Evolutionary conservation across 345 rosid genomes (phyloP).

Genomic region (Carallia pectinifolia): DNA sequence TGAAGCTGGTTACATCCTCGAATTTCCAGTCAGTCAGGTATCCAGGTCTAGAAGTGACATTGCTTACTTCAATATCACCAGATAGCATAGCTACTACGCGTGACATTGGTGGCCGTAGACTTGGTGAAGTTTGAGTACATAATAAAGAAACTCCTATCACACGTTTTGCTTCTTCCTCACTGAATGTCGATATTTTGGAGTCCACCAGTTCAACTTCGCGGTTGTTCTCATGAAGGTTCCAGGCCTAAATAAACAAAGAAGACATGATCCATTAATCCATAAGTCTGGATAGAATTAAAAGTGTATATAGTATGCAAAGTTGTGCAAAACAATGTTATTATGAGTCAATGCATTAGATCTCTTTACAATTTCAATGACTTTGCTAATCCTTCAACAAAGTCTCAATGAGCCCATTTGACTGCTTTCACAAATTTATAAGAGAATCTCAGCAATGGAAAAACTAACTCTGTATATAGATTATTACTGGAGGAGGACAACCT

Average conservation of each 20-base stretch:
- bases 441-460: too few relatives aligned
- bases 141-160: slow-evolving; percentile 54
- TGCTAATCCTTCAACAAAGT: too few relatives aligned
- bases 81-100: slow-evolving; percentile 64
- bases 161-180: slow-evolving; percentile 46
- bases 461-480: too few relatives aligned
- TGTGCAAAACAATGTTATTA: too few relatives aligned
- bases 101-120: slow-evolving; percentile 59
- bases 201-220: slow-evolving; percentile 44
- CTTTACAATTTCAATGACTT: too few relatives aligned
- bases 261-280: not conserved
- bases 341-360: too few relatives aligned
- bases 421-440: too few relatives aligned
- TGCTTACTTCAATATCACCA: slow-evolving; percentile 61
- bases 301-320: too few relatives aligned
- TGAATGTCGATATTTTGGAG: slow-evolving; percentile 30
- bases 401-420: too few relatives aligned
- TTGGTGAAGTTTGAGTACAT: slow-evolving; percentile 63
- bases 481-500: too few relatives aligned
- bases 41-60: slow-evolving; percentile 40
- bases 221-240: slow-evolving; percentile 52
- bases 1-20: slow-evolving; percentile 36
- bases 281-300: not conserved
- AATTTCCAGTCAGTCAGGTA: slow-evolving; percentile 60
- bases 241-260: slow-evolving; percentile 40